phyloP scores from a whole-genome alignment of 2,329 filamentous ascomycete species.

The Fusarium longipes region DNA sequence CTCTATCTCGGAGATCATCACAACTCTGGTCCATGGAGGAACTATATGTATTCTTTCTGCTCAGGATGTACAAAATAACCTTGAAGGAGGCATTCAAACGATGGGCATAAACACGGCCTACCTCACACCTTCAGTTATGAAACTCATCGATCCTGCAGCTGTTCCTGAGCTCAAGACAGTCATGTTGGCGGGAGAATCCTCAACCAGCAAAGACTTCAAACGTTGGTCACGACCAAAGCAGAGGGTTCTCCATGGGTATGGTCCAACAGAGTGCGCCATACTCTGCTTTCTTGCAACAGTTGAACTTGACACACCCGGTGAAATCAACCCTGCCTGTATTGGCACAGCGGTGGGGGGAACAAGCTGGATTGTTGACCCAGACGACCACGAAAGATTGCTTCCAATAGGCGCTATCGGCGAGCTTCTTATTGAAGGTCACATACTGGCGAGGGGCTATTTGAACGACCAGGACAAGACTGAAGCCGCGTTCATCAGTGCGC shows the following conservation, averaged over 20 bases:
- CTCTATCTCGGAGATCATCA: conserved; percentile 20
- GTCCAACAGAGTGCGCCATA: conserved; percentile 18
- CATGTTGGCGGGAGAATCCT: conserved; percentile 15
- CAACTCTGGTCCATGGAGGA: conserved; percentile 14
- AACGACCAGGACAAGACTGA: conserved; percentile 3
- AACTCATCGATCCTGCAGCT: conserved; percentile 3
- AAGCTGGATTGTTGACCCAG: conserved; percentile 23
- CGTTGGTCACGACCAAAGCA: conserved; percentile 13
- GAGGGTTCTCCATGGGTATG: conserved; percentile 11
- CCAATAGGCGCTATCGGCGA: conserved; percentile 6
- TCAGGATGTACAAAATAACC: not conserved
- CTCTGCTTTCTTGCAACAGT: conserved; percentile 9
- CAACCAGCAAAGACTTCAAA: conserved; percentile 4
- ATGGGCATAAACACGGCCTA: conserved; percentile 16
- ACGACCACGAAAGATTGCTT: conserved; percentile 7
- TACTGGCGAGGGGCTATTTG: conserved; percentile 4
- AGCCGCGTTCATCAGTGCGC: conserved; percentile 6
- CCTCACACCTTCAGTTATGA: conserved; percentile 17
- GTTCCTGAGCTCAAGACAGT: conserved; percentile 8
- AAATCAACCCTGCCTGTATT: conserved; percentile 10
- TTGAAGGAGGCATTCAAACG: not conserved
- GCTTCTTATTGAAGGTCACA: conserved; percentile 19
- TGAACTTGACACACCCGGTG: not conserved
- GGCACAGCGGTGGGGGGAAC: conserved; percentile 1
- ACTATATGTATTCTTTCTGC: conserved; percentile 17